Conservation (phyloP, 2,329 filamentous ascomycete species). For the Onygenales sp. region DNA sequence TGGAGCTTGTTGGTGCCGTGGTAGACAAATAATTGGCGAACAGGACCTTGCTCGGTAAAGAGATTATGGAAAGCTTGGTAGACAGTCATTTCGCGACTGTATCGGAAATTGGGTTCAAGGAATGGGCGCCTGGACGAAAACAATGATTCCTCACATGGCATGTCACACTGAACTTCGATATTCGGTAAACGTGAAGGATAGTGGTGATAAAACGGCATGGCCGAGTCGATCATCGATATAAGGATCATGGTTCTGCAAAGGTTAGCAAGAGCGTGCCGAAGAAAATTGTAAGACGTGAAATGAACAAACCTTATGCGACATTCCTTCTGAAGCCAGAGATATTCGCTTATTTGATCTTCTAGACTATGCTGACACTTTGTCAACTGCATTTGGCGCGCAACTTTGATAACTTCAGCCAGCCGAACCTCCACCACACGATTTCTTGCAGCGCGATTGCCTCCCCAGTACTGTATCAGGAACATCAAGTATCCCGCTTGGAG, state of each 20-base stretch:
- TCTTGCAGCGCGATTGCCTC: conserved; percentile 27
- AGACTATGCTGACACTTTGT: conserved; percentile 27
- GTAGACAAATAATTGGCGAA: conserved; percentile 5
- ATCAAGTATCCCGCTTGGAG: conserved; percentile 36
- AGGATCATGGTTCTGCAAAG: conserved; percentile 27
- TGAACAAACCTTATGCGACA: conserved; percentile 30
- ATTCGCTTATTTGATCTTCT: conserved; percentile 29
- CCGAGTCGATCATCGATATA: conserved; percentile 34
- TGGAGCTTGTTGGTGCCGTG: conserved; percentile 12
- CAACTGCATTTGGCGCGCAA: conserved; percentile 31
- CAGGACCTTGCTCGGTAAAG: conserved; percentile 21
- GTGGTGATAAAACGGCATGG: conserved; percentile 37
- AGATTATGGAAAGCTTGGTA: conserved; percentile 31
- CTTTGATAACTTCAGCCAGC: conserved; percentile 34
- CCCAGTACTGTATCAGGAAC: conserved; percentile 35
- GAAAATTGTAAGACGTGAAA: not conserved
- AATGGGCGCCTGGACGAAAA: conserved; percentile 35
- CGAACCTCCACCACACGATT: conserved; percentile 35
- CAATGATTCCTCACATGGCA: conserved; percentile 32
- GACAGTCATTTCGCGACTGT: conserved; percentile 26
- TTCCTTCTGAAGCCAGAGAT: conserved; percentile 36
- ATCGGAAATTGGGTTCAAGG: conserved; percentile 28
- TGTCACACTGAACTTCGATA: conserved; percentile 33
- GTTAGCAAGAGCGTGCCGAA: not conserved
- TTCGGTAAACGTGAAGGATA: conserved; percentile 33